Evolutionary conservation across 768 basidiomycete species (phyloP), one percentile per base, ranked within the genome.

Genomic region (Podaxis sp.): DNA sequence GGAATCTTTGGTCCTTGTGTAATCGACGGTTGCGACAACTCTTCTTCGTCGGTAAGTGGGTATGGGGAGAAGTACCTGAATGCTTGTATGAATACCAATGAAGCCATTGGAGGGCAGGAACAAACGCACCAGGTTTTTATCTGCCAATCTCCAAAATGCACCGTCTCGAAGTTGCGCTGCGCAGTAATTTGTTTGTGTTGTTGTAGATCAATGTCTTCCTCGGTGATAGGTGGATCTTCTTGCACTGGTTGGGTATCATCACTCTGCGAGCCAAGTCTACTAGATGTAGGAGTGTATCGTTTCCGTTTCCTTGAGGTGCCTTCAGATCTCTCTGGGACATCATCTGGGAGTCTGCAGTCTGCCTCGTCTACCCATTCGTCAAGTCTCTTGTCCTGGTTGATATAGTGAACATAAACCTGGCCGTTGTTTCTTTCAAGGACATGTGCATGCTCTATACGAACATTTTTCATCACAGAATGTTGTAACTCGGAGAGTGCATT

Each of bases 31-130:
- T 71, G 69, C 11, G 67, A 63, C 13, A 54, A 50, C 24, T 62
- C 71, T 28, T 88, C 87, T 54, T 88, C 84, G 67, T 94, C 91
- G 20, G 80, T 80, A 26, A 90, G 75, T 15, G 95, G 95, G 73
- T 96, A 96, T 1, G 95, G 95, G 2, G 95, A 97, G 72, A 91
- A 95, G 76, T 96, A 96, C 92, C 95, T 95, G 65, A 4, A 46
- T 7, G 17, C 58, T 36, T 22, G 26, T 50, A 58, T 33, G 58
- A 41, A 49, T 41, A 17, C 26, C 46, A 63, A 30, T 41, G 49
- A 54, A 26, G 53, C 52, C 22, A 11, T 48, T 36, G 30, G 64
- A 48, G 36, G 48, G 48, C 64, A 49, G 49, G 49, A 51, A 38
- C 46, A 28, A 53, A 78, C 87, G 67, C 67, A 94, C 95, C 95